These are phyloP conservation scores for Dioszegia hungarica DNA, from an alignment of 768 basidiomycete species.

Conservation along the genomic window DNA sequence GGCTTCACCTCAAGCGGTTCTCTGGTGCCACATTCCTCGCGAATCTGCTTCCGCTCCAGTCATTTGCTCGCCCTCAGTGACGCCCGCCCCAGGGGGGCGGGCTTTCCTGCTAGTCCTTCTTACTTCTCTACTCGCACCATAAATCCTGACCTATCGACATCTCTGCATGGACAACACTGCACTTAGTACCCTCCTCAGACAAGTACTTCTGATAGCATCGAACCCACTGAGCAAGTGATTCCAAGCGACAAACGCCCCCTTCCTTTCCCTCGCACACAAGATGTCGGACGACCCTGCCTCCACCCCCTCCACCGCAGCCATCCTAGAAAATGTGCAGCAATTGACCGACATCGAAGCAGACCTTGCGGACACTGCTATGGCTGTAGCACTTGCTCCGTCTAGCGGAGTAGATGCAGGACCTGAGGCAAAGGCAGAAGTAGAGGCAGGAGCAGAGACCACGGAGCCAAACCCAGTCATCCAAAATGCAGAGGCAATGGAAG, in stretches of 20 bases:
- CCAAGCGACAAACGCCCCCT: not conserved
- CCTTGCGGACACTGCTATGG: conserved; percentile 33
- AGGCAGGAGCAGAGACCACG: not conserved
- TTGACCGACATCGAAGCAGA: conserved; percentile 39
- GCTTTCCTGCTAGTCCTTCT: too few relatives aligned
- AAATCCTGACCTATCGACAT: too few relatives aligned
- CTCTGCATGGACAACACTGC: not conserved
- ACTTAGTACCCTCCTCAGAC: too few relatives aligned
- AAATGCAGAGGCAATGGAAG: conserved; percentile 27
- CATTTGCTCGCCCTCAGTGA: too few relatives aligned
- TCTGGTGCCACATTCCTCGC: too few relatives aligned
- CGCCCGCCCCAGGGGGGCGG: too few relatives aligned
- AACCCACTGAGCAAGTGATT: too few relatives aligned
- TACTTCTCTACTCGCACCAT: too few relatives aligned
- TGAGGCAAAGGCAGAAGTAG: not conserved
- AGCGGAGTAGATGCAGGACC: not conserved
- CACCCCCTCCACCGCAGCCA: conserved; percentile 9
- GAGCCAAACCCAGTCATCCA: conserved; percentile 18
- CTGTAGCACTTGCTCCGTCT: conserved; percentile 13
- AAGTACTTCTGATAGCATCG: too few relatives aligned
- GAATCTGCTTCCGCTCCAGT: too few relatives aligned
- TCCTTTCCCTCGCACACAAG: not conserved
- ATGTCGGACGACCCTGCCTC: conserved; percentile 4
- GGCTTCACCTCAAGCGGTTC: too few relatives aligned
- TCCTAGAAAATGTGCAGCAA: conserved; percentile 29